Base-by-base conservation (phyloP, 2,329 filamentous ascomycete genomes). In the Ophiosphaerella herpotricha region DNA sequence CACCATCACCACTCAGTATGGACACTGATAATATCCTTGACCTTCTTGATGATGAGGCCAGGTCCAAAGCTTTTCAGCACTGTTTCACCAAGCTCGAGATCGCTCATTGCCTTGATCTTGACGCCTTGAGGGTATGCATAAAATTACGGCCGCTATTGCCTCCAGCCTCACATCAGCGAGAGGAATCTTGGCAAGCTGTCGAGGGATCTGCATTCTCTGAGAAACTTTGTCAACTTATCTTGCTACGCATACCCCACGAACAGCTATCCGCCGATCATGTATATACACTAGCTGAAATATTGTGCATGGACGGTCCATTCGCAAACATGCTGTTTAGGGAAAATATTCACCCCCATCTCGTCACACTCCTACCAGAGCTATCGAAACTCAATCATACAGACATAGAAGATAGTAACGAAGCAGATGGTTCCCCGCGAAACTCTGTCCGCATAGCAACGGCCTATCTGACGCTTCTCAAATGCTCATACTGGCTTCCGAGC, bases 401-500 rank as follows among this genome's bases (percentile, higher is more conserved):
- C 4, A 14, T 24, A 6, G 23, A 41, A 4, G 34, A 35, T 42
- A 24, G 23, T 32, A 11, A 32, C 12, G 48, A 39, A 9, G 39
- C 14, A 9, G 24, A 14, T 9, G 11, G 18, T 8, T 32, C 49
- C 32, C 31, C 41, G 29, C 50, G 57, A 35, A 39, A 58, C 36
- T 39, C 42, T 8, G 16, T 52, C 31, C 48, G 39, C 36, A 50
- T 35, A 18, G 49, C 50, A n/a, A 39, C 44, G 24, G 51, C 57
- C 1, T 66, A 64, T 46, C 43, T 71, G 9, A 52, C 44, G 5
- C 68, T 72, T 32, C 48, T 72, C 21, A 68, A 67, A 46, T 61
- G 59, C 49, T 71, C 64, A 3, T 71, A 62, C 44, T 71, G 66
- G 68, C 55, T 68, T 5, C 59, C 67, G 2, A 32, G 43, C 2